Conservation (phyloP, 192 early-diverging fungal species). For the Linnemannia exigua region DNA sequence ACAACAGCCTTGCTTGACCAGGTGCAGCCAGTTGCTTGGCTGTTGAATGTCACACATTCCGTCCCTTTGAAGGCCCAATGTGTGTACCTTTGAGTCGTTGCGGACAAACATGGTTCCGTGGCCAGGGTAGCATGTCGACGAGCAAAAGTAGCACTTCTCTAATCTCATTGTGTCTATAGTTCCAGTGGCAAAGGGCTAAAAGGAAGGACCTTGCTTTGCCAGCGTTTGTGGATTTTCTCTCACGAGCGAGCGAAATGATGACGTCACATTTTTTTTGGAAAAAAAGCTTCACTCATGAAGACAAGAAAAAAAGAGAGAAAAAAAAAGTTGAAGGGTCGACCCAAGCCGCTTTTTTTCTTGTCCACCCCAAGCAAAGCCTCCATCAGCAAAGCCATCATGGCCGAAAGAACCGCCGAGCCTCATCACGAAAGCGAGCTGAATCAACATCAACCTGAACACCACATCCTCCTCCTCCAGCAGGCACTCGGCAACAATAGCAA, state of each 20-base stretch:
- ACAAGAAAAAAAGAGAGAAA: background rate
- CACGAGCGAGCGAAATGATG: no score
- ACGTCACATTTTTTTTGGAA: background rate
- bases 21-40: no score
- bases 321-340: background rate
- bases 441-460: background rate
- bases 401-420: conserved; percentile 6
- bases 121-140: conserved; percentile 95
- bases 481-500: background rate
- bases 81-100: conserved; percentile 93
- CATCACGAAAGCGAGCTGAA: background rate
- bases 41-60: no score
- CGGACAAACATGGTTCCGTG: conserved; percentile 99
- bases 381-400: conserved; percentile 10
- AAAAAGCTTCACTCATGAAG: background rate
- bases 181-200: background rate
- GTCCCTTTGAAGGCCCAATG: no score
- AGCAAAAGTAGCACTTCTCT: conserved; percentile 99
- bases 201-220: background rate
- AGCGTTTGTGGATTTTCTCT: no score
- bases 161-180: conserved; percentile 80
- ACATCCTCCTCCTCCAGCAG: conserved; percentile 5
- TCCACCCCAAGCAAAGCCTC: background rate
- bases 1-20: no score
- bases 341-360: conserved; percentile 11